Evolutionary conservation across 495 filamentous ascomycete species (phyloP).

Genomic region (Trichoderma asperelloides): DNA sequence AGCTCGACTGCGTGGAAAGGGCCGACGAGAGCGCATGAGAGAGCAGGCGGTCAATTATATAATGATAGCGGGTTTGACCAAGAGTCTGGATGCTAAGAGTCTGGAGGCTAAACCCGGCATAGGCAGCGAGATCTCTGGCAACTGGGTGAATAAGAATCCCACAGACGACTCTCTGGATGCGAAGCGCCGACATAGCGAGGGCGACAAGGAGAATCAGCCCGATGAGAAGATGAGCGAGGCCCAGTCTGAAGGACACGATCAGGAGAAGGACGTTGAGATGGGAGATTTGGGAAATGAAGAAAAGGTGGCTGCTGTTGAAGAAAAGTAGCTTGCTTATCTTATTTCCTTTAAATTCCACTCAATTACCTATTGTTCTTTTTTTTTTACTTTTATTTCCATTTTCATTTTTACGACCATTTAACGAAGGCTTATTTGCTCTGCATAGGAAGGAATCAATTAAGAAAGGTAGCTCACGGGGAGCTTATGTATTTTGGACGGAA

Average conservation of each 20-base stretch:
- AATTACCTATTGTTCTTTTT: background rate
- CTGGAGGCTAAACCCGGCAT: conserved; percentile 6
- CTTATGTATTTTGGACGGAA: too few relatives aligned
- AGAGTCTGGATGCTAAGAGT: conserved; percentile 14
- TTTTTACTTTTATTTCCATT: background rate
- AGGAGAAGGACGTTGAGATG: conserved; percentile 4
- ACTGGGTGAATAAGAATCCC: conserved; percentile 15
- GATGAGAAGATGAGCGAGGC: conserved; percentile 1
- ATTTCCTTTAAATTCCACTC: background rate
- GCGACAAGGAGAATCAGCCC: conserved; percentile 36
- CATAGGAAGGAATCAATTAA: background rate
- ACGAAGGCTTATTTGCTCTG: background rate
- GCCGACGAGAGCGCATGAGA: conserved; percentile 37
- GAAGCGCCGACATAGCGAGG: conserved; percentile 22
- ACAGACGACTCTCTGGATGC: background rate
- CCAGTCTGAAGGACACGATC: background rate
- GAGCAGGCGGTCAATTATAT: conserved; percentile 33
- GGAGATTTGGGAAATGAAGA: background rate
- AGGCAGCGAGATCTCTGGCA: conserved; percentile 10
- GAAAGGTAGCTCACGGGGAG: background rate
- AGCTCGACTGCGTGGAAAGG: conserved; percentile 38
- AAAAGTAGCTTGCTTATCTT: background rate
- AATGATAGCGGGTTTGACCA: conserved; percentile 19
- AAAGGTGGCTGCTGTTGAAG: background rate
- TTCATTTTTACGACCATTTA: background rate